Evolutionary conservation across 129 eudicot genomes (phyloP), one percentile per base, ranked within the genome.

Genomic region (Arctium lappa): DNA sequence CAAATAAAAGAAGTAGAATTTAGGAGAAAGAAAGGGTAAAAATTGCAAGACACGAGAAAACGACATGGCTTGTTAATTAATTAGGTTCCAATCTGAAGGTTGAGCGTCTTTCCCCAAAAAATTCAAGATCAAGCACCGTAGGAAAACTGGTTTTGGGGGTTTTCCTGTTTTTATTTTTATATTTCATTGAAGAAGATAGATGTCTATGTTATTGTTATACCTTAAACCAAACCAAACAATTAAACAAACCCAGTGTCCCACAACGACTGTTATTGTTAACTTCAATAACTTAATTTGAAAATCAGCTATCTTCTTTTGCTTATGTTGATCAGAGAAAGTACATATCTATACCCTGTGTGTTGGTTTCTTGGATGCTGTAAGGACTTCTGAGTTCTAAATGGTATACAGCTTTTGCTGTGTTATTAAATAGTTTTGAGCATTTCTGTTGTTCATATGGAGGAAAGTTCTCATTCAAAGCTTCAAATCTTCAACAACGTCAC

Each of bases 81-180:
- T 42, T 44, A 27, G 73, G 37, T 75, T 75, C 9, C 60, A 69
- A 4, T 34, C 48, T 69, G 76, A 69, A 82, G 44, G 65, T 73
- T 27, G 66, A 60, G 72, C 34, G 13, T 60, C 36, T 74, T 74
- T 60, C 80, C 75, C 46, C 1, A 12, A 34, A 36, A 72, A 34
- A n/a, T 37, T 34, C 5, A 8, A 30, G 66, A 39, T 29, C 29
- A 46, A 29, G 27, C 66, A 44, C 39, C 32, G 27, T 75, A 39
- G 8, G 76, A 69, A 69, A 70, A 44, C 69, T 75, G 80, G 68
- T 75, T 82, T 82, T 44, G 4, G 16, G 50, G 85, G 53, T 66
- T 44, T 40, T 13, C 40, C 56, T 70, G 69, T 50, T 79, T 42
- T 2, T 3, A 71, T 40, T 16, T 44, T 42, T 68, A 6, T 39